Evolutionary conservation across 768 basidiomycete species (phyloP), one percentile per base, ranked within the genome.

Genomic region (Boletus sp.): DNA sequence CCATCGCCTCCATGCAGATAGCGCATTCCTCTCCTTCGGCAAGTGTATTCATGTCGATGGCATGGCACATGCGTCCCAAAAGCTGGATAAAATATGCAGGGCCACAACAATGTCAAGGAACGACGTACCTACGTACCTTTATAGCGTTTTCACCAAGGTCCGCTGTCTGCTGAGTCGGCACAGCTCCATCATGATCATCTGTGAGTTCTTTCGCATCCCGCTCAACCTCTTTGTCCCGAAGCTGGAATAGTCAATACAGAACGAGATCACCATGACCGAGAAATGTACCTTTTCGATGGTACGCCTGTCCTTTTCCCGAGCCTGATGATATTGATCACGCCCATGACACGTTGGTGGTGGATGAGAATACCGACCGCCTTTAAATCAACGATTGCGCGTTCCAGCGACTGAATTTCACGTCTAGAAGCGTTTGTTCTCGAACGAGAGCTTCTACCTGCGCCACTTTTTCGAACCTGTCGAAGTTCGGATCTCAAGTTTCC

Each of bases 21-120:
- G 56, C 58, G 30, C 60, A 68, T 53, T 61, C 61, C 47, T 67
- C 66, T 42, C 30, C 55, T 36, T 65, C 61, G 29, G 47, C 66
- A 40, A 67, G 52, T 18, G 64, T 57, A 29, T 66, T 67, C 60
- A 60, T 67, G 36, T 57, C 63, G 15, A 63, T 56, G 44, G 52
- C 49, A n/a, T 66, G 54, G 24, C 58, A 63, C 36, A 60, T 15
- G 24, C n/a, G 15, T 48, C 59, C 58, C 51, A 68, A 41, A 35
- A 61, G 54, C 61, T 67, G 18, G 30, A 41, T 24, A 50, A 24
- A 46, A 49, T 18, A 17, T 46, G 20, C 39, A 54, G 36, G 29
- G 39, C 17, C 17, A 52, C n/a, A n/a, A 3, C 15, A 17, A 42
- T 11, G 14, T 40, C 35, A 32, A 10, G 42, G 57, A 52, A 51